Evolutionary conservation across 1,139 yeast genomes (phyloP), one percentile per base, ranked within the genome.

Genomic region (Suhomyces yuchorum): DNA sequence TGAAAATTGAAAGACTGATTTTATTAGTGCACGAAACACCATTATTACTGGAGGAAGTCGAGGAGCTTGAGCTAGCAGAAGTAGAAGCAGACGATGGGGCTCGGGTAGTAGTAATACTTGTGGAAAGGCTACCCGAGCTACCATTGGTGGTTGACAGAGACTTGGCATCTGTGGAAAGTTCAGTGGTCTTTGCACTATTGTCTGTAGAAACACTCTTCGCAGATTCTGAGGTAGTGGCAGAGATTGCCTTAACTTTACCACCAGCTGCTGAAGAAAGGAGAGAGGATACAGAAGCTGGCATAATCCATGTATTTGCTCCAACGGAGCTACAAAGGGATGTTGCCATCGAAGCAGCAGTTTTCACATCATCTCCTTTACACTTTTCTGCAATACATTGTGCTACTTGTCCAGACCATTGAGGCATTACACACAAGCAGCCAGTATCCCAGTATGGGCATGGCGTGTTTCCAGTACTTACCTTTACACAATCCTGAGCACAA

Each of bases 371-470:
- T 37, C 78, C 80, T 22, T 59, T 44, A 59, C 82, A 77, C 20
- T 57, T 56, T 43, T 64, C 53, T 43, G 78, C 80, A 50, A 77
- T 60, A 61, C 81, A 77, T 44, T 68, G 65, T 26, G 73, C 82
- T 18, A 77, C 79, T 40, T 58, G 56, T 19, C 76, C 77, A 33
- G 73, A 63, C 78, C 78, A 77, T 52, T 66, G 71, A 15, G 77
- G 71, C 78, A 77, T 77, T 18, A 75, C 78, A 62, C 81, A 77
- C 56, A 77, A 68, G 58, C 81, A 77, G 4, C 81, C 81, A 26
- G 81, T 73, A 54, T 77, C 81, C 81, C 81, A 77, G 66, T 76
- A 75, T 41, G 81, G 81, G 57, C 81, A 77, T 30, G 77, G 77
- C 4, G 77, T 72, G 40, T 60, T 60, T 4, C 64, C 63, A 26